Evolutionary conservation across 2,329 filamentous ascomycete species (phyloP).

Genomic region (Lasiodiplodia hormozganensis): DNA sequence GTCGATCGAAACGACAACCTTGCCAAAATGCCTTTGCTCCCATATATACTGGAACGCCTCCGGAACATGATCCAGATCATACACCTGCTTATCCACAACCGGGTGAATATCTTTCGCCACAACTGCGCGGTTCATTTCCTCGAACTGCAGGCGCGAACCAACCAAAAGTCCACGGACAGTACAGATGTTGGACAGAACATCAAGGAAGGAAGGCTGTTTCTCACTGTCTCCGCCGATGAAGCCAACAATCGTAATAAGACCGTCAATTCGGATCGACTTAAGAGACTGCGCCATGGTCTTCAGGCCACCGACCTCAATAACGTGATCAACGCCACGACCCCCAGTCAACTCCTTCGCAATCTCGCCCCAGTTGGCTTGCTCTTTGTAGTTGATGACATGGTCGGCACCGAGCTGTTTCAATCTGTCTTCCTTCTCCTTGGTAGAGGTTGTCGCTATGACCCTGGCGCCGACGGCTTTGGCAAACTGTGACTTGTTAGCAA

Average conservation of each 20-base stretch:
- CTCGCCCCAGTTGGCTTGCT: constrained; percentile 61
- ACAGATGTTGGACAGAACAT: constrained; percentile 58
- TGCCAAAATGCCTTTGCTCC: constrained; percentile 58
- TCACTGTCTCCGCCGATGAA: constrained; percentile 60
- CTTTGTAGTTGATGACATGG: constrained; percentile 64
- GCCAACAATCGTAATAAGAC: constrained; percentile 63
- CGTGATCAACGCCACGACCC: constrained; percentile 64
- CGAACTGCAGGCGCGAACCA: constrained; percentile 62
- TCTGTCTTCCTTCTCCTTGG: constrained; percentile 55
- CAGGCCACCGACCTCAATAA: constrained; percentile 71
- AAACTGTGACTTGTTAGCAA: constrained; percentile 40
- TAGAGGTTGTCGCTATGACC: constrained; percentile 66
- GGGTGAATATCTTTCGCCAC: constrained; percentile 66
- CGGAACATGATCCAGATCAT: constrained; percentile 58
- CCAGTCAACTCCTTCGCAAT: constrained; percentile 58
- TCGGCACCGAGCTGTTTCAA: constrained; percentile 62
- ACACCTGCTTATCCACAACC: constrained; percentile 64
- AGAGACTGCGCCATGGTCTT: constrained; percentile 63
- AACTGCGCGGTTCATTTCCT: constrained; percentile 66
- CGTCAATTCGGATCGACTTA: constrained; percentile 61
- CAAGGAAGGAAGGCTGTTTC: constrained; percentile 60
- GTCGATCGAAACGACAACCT: constrained; percentile 49
- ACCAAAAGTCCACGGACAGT: constrained; percentile 65
- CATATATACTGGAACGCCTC: constrained; percentile 59
- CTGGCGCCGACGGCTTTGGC: constrained; percentile 61